Evolutionary conservation across 2,329 filamentous ascomycete genomes (phyloP), one percentile per base, ranked within the genome.

Genomic region (Fusarium scirpi): DNA sequence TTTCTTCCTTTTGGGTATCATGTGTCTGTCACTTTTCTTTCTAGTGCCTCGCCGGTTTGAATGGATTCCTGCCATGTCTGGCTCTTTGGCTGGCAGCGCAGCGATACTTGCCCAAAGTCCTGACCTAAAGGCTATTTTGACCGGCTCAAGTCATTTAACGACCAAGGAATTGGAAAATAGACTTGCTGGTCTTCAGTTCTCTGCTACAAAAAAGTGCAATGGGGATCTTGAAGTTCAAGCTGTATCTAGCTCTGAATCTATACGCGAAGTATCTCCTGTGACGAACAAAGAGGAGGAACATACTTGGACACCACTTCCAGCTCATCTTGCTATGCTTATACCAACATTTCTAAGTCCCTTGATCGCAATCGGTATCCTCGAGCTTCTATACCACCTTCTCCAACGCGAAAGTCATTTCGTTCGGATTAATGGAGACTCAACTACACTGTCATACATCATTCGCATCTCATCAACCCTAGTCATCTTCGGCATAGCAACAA

Each of bases 81-180:
- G 32, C 22, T 52, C 48, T n/a, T 22, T 52, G 22, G 48, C 48
- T 16, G 48, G 48, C 3, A 24, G 20, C 25, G 48, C 32, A 6
- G 32, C 48, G 8, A 25, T 52, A 52, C 16, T 52, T n/a, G 20
- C 22, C 32, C 15, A 52, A 16, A 52, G 48, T 20, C 48, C 22
- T 2, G 18, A n/a, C 0, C 22, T 41, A 1, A 12, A 47, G 30
- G 4, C 43, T 45, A 20, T 45, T 45, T 15, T 47, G 27, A 8
- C 45, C 9, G 48, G 18, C 48, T 52, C 22, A 1, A 34, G 48
- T 9, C 10, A 40, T 3, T 12, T 20, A 2, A 24, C 10, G 25
- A 16, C 0, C 8, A 52, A 52, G 3, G 22, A 15, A 8, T 16
- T 47, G 24, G 27, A n/a, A 9, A 20, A 2, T 5, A 47, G 12